Conservation (phyloP, 2,329 filamentous ascomycete species). For the Aureobasidium melanogenum region DNA sequence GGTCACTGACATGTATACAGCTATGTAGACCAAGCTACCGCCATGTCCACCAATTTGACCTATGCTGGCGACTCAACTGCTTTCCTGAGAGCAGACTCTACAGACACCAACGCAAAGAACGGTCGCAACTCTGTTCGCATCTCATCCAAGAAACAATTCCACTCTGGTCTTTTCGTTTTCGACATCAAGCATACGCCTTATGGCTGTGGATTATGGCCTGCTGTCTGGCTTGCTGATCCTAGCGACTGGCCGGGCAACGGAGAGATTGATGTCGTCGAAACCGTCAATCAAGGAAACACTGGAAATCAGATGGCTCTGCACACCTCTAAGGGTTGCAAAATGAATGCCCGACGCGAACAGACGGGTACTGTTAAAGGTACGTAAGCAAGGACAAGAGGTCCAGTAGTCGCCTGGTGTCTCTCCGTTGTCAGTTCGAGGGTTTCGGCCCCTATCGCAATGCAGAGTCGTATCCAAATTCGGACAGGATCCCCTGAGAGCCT, state of each 20-base stretch:
- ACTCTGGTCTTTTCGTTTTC: slow-evolving; percentile 59
- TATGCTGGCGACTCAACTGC: slow-evolving; percentile 21
- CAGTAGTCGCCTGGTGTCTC: too few species aligned
- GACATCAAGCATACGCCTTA: slow-evolving; percentile 55
- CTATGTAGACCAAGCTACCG: slow-evolving; percentile 19
- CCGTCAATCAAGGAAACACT: slow-evolving; percentile 23
- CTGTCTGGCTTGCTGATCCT: slow-evolving; percentile 56
- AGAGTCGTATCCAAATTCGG: too few species aligned
- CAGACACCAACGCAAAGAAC: slow-evolving; percentile 21
- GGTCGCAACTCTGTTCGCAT: slow-evolving; percentile 57
- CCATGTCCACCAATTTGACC: slow-evolving; percentile 21
- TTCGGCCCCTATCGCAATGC: too few species aligned
- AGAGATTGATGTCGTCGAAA: slow-evolving; percentile 33
- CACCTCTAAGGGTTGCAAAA: slow-evolving; percentile 25
- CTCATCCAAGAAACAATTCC: slow-evolving; percentile 51
- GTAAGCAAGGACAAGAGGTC: too few species aligned
- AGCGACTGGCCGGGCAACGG: slow-evolving; percentile 47
- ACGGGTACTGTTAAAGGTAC: slow-evolving; percentile 49
- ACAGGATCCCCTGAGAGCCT: too few species aligned
- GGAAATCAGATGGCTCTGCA: slow-evolving; percentile 28
- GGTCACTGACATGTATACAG: background rate
- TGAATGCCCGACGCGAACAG: slow-evolving; percentile 52
- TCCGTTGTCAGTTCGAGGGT: too few species aligned
- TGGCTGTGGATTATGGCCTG: slow-evolving; percentile 57
- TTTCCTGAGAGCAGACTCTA: slow-evolving; percentile 22